Percentiles rank a stretch among this genome's conserved stretches.
Conservation (phyloP, 2,329 filamentous ascomycete species). For the Alternaria sp. region DNA sequence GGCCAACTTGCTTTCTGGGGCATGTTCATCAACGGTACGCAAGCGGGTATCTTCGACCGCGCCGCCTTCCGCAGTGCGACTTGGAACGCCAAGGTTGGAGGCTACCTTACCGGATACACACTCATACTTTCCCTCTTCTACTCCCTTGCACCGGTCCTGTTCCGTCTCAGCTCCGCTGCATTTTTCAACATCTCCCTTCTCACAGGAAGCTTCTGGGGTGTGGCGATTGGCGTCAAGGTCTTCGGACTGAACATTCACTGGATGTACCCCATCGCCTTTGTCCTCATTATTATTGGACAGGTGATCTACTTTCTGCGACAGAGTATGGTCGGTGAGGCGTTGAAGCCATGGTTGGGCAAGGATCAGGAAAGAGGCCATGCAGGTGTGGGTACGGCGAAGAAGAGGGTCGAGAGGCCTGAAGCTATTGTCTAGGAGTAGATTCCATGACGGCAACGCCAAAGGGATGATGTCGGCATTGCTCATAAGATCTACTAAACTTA, state of each 20-base stretch:
- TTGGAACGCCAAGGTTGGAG: conserved; percentile 64
- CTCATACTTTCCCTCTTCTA: conserved; percentile 85
- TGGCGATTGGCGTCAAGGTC: conserved; percentile 87
- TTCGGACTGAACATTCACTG: conserved; percentile 82
- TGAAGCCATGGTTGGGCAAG: conserved; percentile 93
- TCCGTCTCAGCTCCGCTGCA: conserved; percentile 87
- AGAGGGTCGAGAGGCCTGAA: conserved; percentile 36
- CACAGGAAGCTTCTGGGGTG: conserved; percentile 96
- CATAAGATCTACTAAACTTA: background rate
- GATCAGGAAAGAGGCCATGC: conserved; percentile 70
- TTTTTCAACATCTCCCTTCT: conserved; percentile 97
- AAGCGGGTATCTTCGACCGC: conserved; percentile 92
- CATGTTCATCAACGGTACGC: conserved; percentile 87
- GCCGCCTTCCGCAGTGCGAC: conserved; percentile 62
- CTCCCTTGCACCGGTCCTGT: conserved; percentile 80
- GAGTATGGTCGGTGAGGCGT: conserved; percentile 80
- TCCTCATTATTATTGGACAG: conserved; percentile 85
- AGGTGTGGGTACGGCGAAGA: conserved; percentile 40
- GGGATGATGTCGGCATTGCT: background rate
- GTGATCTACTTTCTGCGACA: conserved; percentile 87
- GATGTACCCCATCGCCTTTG: conserved; percentile 95
- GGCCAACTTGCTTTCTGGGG: conserved; percentile 89
- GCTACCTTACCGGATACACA: conserved; percentile 91
- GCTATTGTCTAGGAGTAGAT: conserved; percentile 28
- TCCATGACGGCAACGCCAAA: background rate